Evolutionary conservation across 768 basidiomycete species (phyloP), one percentile per base, ranked within the genome.

Genomic region (Ramaria sp.): DNA sequence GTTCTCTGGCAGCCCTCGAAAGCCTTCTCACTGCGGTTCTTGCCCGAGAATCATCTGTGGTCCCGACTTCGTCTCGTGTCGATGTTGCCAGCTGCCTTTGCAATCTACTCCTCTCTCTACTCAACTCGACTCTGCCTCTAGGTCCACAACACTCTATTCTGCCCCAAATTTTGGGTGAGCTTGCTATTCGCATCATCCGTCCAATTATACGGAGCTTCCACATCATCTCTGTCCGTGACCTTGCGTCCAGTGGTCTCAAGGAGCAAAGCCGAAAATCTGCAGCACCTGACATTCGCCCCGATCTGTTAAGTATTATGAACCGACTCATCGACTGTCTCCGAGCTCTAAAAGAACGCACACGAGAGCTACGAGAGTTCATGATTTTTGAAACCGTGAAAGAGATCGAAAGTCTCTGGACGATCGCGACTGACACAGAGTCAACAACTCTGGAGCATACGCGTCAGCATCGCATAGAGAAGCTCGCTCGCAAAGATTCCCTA

Each of bases 401-500:
- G 59, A 63, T 80, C 6, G 50, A 37, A 47, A 48, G 39, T 43
- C 51, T 62, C 24, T 63, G 59, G 49, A 38, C 19, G 12, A 34
- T 27, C 30, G 24, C 6, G 1, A 45, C 13, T n/a, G 9, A 3
- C 30, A 15, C 17, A 19, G 37, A 59, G 7, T 31, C 45, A 7
- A 13, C 46, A 34, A 39, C 9, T 6, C 17, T 15, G 9, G 20
- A 43, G 11, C 52, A 46, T 39, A 54, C 54, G 58, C 57, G 53
- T 31, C 57, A 54, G 37, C 61, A 61, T 45, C 70, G 77, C 53
- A 65, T 76, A 57, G 65, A 62, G 59, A 68, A 66, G 43, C 70
- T 80, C 31, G 75, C 72, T 20, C 69, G 67, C 45, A 79, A 79
- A 59, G 80, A 81, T 59, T 61, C 76, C 24, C 49, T 76, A 11